Evolutionary conservation across 2,329 filamentous ascomycete genomes (phyloP).

Genomic region (Cytospora chrysosperma): DNA sequence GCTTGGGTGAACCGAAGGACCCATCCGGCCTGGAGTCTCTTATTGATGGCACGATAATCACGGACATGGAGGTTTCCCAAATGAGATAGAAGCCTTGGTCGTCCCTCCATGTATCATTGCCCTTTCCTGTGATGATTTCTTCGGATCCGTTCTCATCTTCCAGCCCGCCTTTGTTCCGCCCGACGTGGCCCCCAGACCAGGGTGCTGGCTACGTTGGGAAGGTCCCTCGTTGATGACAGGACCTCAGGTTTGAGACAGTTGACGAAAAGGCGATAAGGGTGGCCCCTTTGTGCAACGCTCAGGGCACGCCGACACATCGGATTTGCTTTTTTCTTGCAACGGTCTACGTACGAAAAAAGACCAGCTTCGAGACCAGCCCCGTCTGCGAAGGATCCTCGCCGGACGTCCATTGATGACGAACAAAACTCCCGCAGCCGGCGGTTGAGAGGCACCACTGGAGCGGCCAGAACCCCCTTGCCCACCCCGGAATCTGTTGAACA

Average conservation of each 20-base stretch:
- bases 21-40: slow-evolving; percentile 1
- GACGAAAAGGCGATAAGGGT: slow-evolving; percentile 21
- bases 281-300: slow-evolving; percentile 20
- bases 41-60: not conserved
- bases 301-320: slow-evolving; percentile 13
- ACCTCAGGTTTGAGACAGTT: slow-evolving; percentile 22
- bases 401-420: slow-evolving; percentile 13
- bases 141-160: not conserved
- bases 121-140: not conserved
- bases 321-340: slow-evolving; percentile 11
- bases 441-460: no score
- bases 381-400: slow-evolving; percentile 6
- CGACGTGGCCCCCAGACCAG: slow-evolving; percentile 6
- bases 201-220: slow-evolving; percentile 19
- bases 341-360: slow-evolving; percentile 16
- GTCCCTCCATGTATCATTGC: slow-evolving; percentile 8
- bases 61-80: not conserved
- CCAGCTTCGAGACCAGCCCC: slow-evolving; percentile 17
- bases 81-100: slow-evolving; percentile 8
- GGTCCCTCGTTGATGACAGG: slow-evolving; percentile 20
- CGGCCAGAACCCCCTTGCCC: no score
- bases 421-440: slow-evolving; percentile 10
- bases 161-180: slow-evolving; percentile 3
- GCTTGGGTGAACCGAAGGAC: slow-evolving; percentile 3
- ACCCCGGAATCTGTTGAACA: slow-evolving; percentile 7